Conservation (phyloP, 768 basidiomycete species). For the Boletus coccyginus region DNA sequence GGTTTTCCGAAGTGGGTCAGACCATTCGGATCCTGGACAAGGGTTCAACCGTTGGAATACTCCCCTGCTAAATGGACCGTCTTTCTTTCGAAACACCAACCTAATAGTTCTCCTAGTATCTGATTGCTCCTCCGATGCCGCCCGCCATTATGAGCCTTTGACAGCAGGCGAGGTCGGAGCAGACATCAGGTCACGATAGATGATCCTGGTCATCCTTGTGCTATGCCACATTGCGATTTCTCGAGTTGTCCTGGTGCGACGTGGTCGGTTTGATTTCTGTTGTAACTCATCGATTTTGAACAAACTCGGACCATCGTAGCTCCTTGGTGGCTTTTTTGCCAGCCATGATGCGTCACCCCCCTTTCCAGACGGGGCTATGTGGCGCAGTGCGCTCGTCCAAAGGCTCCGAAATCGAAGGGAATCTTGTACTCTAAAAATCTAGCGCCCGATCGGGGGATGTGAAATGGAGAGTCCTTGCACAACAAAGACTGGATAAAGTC, state of each 20-base stretch:
- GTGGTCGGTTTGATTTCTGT: not conserved
- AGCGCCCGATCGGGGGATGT: too few species aligned
- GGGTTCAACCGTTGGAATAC: conserved; percentile 46
- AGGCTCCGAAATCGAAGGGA: too few species aligned
- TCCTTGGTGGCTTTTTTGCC: too few species aligned
- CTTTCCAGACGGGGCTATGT: too few species aligned
- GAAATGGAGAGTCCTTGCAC: too few species aligned
- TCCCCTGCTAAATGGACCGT: conserved; percentile 40
- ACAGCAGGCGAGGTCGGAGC: not conserved
- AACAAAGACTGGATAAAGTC: too few species aligned
- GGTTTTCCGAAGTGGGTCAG: conserved; percentile 69
- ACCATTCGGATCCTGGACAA: conserved; percentile 56
- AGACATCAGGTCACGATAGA: not conserved
- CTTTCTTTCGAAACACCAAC: not conserved
- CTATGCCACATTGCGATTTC: not conserved
- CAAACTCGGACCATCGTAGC: not conserved
- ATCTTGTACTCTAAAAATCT: too few species aligned
- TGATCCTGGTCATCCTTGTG: not conserved
- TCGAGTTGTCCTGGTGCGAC: not conserved
- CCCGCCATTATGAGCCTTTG: too few species aligned
- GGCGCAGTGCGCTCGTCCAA: too few species aligned
- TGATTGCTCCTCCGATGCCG: too few species aligned
- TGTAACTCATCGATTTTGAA: too few species aligned
- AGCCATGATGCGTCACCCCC: too few species aligned
- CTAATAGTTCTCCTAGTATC: not conserved